phyloP scores from a whole-genome alignment of 2,329 filamentous ascomycete species.

The Colletotrichum falcatum region DNA sequence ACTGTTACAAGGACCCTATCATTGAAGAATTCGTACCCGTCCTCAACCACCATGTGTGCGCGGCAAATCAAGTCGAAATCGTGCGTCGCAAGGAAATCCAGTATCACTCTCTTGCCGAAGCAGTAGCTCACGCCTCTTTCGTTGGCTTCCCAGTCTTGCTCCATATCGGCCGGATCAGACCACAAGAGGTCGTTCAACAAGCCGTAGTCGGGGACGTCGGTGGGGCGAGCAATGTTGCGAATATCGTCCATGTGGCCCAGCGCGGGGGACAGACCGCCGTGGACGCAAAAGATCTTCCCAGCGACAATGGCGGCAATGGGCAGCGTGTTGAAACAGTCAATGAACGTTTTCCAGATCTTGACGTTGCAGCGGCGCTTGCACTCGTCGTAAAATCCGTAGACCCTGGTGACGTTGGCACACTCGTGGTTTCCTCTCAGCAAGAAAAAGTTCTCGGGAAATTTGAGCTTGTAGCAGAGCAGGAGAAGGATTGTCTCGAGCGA shows the following conservation, averaged over 20 bases:
- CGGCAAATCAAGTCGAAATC: conserved; percentile 98
- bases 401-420: conserved; percentile 93
- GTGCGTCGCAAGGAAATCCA: conserved; percentile 92
- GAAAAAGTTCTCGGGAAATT: conserved; percentile 98
- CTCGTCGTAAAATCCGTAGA: conserved; percentile 98
- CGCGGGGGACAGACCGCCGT: conserved; percentile 92
- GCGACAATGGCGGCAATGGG: conserved; percentile 97
- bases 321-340: conserved; percentile 95
- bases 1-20: conserved; percentile 95
- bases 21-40: conserved; percentile 98
- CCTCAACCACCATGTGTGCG: conserved; percentile 99
- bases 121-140: conserved; percentile 98
- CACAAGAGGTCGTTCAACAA: conserved; percentile 94
- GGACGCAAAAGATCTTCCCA: conserved; percentile 97
- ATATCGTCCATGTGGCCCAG: conserved; percentile 99
- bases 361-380: conserved; percentile 97
- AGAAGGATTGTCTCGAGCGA: conserved; percentile 94
- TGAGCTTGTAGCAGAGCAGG: conserved; percentile 95
- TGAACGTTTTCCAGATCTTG: conserved; percentile 98
- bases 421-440: conserved; percentile 94
- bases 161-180: conserved; percentile 98
- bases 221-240: conserved; percentile 92
- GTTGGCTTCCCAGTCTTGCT: conserved; percentile 97
- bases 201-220: conserved; percentile 97
- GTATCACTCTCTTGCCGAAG: conserved; percentile 98